These are phyloP conservation scores for Turnera subulata DNA, from an alignment of 345 rosid genomes.

Conservation along the genomic window DNA sequence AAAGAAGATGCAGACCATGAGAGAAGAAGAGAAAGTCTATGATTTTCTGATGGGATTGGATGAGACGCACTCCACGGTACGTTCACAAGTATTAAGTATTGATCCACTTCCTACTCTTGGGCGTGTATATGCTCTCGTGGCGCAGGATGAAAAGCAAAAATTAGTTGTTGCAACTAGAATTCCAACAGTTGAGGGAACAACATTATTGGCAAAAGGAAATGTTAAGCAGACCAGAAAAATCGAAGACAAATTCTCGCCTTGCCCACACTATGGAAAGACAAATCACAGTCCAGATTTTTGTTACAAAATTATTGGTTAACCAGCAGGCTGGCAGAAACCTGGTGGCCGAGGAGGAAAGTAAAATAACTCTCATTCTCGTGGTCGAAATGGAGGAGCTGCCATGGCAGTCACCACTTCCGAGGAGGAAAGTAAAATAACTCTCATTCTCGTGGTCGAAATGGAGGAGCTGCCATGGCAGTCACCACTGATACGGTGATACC, in stretches of 20 bases:
- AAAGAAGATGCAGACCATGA: not conserved
- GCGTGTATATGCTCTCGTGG: not conserved
- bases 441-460: not conserved
- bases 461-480: too few relatives aligned
- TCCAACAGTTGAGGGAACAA: not conserved
- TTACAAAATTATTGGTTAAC: not conserved
- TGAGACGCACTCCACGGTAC: not conserved
- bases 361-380: not conserved
- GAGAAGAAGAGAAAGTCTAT: slow-evolving; percentile 4
- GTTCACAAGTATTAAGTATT: slow-evolving; percentile 9
- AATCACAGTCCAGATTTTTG: not conserved
- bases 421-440: not conserved
- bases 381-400: not conserved
- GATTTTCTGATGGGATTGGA: slow-evolving; percentile 15
- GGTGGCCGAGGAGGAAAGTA: not conserved
- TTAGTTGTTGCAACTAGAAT: not conserved
- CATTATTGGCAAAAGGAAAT: not conserved
- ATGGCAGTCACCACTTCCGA: not conserved
- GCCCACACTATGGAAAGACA: not conserved
- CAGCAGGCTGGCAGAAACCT: not conserved
- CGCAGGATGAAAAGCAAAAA: slow-evolving; percentile 5
- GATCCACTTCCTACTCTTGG: not conserved
- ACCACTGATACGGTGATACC: not conserved
- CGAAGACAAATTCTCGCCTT: not conserved
- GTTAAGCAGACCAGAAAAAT: not conserved